Conservation (phyloP, 2,329 filamentous ascomycete species). For the Grosmannia huntii region DNA sequence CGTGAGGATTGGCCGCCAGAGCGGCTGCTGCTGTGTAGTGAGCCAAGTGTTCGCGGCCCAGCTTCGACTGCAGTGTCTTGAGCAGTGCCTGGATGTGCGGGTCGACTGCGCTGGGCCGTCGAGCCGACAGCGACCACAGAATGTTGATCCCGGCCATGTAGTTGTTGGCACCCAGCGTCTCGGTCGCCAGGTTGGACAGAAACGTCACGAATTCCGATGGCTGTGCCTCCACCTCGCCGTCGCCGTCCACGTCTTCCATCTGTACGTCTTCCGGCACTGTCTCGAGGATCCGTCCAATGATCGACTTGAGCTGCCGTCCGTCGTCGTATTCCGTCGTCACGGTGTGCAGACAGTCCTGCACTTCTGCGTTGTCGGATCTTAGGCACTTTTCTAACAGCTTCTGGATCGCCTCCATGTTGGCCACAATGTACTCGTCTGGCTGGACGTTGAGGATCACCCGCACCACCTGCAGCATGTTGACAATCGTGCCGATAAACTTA, state of each 20-base stretch:
- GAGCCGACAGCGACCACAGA: slow-evolving; percentile 78
- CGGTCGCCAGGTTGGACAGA: slow-evolving; percentile 73
- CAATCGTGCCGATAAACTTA: slow-evolving; percentile 73
- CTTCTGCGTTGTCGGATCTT: slow-evolving; percentile 76
- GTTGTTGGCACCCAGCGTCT: slow-evolving; percentile 68
- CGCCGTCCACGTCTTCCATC: slow-evolving; percentile 67
- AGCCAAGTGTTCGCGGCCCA: slow-evolving; percentile 85
- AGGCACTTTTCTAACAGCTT: slow-evolving; percentile 83
- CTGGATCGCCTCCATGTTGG: slow-evolving; percentile 64
- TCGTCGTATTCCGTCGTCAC: slow-evolving; percentile 58
- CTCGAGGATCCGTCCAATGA: slow-evolving; percentile 71
- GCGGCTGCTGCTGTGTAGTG: slow-evolving; percentile 50
- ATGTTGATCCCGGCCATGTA: slow-evolving; percentile 86
- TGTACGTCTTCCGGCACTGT: slow-evolving; percentile 70
- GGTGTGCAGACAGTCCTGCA: slow-evolving; percentile 83
- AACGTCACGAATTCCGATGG: slow-evolving; percentile 80
- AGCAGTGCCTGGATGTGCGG: slow-evolving; percentile 78
- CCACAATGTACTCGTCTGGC: slow-evolving; percentile 78
- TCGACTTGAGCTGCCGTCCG: slow-evolving; percentile 57
- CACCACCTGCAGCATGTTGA: slow-evolving; percentile 88
- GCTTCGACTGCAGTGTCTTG: slow-evolving; percentile 84
- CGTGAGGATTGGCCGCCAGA: slow-evolving; percentile 24
- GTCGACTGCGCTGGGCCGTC: slow-evolving; percentile 78
- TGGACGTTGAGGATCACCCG: slow-evolving; percentile 82
- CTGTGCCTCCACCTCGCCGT: slow-evolving; percentile 61